These are phyloP conservation scores for Brassica rapa DNA, from an alignment of 345 rosid genomes.

Conservation along the genomic window DNA sequence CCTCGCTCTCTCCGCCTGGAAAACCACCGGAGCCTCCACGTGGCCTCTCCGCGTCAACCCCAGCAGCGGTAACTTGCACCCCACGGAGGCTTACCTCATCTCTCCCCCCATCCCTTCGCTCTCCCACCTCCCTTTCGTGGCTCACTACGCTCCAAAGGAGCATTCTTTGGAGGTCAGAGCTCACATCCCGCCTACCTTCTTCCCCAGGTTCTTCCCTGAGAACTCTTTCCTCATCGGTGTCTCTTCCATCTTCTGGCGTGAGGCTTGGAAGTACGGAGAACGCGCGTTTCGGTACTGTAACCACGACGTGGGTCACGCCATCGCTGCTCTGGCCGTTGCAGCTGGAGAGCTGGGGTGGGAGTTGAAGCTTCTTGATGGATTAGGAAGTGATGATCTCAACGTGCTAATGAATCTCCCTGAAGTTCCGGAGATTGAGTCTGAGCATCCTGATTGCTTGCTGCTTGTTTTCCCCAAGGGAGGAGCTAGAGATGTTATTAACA, in stretches of 20 bases:
- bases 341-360: slow-evolving; percentile 92
- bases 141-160: slow-evolving; percentile 82
- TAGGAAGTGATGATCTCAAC: slow-evolving; percentile 63
- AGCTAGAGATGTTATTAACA: slow-evolving; percentile 36
- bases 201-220: slow-evolving; percentile 51
- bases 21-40: slow-evolving; percentile 69
- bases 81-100: slow-evolving; percentile 76
- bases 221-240: slow-evolving; percentile 66
- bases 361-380: slow-evolving; percentile 80
- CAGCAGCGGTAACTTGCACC: slow-evolving; percentile 91
- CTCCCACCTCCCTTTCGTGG: slow-evolving; percentile 57
- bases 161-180: slow-evolving; percentile 84
- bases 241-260: slow-evolving; percentile 87
- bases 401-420: slow-evolving; percentile 57
- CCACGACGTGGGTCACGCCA: slow-evolving; percentile 88
- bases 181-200: slow-evolving; percentile 48
- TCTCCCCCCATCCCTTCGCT: slow-evolving; percentile 59
- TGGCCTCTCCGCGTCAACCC: slow-evolving; percentile 97
- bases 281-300: slow-evolving; percentile 84
- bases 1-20: slow-evolving; percentile 94
- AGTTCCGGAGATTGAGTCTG: slow-evolving; percentile 63
- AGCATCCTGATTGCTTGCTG: slow-evolving; percentile 86
- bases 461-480: slow-evolving; percentile 74
- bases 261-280: slow-evolving; percentile 96
- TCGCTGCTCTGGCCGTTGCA: slow-evolving; percentile 71